Evolutionary conservation across 768 basidiomycete species (phyloP).

Genomic region (Aureoboletus auriporus): DNA sequence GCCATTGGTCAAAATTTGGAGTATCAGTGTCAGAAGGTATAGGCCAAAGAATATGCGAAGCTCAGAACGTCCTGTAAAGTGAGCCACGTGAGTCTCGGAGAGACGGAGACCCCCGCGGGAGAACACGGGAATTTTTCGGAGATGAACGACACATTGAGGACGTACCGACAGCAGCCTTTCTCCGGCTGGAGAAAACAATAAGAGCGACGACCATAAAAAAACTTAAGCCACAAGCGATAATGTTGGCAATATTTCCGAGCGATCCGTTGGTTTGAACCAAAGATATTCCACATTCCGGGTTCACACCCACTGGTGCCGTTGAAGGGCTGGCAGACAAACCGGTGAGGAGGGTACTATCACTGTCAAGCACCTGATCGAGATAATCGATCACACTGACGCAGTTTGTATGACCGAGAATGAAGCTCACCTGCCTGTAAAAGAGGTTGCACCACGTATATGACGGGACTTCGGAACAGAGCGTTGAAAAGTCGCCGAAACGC

Average conservation of each 20-base stretch:
- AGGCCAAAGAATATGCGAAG: conserved; percentile 59
- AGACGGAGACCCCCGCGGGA: neutral
- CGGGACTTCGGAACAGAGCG: conserved; percentile 63
- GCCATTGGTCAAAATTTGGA: conserved; percentile 81
- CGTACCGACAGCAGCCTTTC: conserved; percentile 88
- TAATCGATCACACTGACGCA: conserved; percentile 16
- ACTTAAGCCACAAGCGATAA: conserved; percentile 74
- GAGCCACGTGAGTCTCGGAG: conserved; percentile 2
- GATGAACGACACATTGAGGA: conserved; percentile 13
- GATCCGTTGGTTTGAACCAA: conserved; percentile 53
- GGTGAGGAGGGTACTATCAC: conserved; percentile 29
- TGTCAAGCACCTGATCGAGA: conserved; percentile 39
- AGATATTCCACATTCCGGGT: conserved; percentile 75
- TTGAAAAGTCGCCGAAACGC: conserved; percentile 72
- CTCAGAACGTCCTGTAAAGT: conserved; percentile 59
- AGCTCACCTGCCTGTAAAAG: conserved; percentile 79
- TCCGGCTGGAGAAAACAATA: conserved; percentile 50
- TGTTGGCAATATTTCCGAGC: conserved; percentile 83
- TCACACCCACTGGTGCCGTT: conserved; percentile 77
- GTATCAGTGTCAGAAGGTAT: conserved; percentile 68
- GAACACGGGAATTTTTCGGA: neutral
- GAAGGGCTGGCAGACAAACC: conserved; percentile 41
- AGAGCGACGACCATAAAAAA: conserved; percentile 57
- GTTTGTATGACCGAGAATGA: conserved; percentile 7
- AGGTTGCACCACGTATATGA: conserved; percentile 94